Evolutionary conservation across 805 yeast species (phyloP).

Genomic region (Lipomyces orientalis): DNA sequence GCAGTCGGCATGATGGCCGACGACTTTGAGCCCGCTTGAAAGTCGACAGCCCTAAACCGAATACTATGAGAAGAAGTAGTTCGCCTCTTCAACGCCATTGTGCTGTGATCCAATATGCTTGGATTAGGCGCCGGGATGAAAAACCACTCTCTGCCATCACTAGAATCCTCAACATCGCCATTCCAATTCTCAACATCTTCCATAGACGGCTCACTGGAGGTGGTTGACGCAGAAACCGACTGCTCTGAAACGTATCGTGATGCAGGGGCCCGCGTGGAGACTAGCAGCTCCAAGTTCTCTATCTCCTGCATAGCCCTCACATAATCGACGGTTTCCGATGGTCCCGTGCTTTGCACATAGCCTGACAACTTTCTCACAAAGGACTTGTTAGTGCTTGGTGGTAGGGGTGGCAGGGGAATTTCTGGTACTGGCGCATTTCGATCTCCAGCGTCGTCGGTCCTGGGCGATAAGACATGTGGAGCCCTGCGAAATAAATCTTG

Average conservation of each 20-base stretch:
- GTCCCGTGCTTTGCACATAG: neutral
- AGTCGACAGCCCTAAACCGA: neutral
- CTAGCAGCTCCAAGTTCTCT: neutral
- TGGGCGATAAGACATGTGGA: neutral
- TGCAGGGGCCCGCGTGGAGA: constrained; percentile 3
- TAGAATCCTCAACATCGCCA: neutral
- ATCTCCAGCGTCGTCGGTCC: neutral
- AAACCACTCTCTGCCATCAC: neutral
- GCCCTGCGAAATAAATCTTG: neutral
- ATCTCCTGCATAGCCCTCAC: neutral
- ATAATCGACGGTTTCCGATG: neutral
- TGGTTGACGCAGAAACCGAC: neutral
- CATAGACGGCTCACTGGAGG: neutral
- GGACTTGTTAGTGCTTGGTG: neutral
- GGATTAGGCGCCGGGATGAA: constrained; percentile 1
- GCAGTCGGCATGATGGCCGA: neutral
- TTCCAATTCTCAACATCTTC: neutral
- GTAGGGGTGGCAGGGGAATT: neutral
- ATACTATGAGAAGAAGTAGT: neutral
- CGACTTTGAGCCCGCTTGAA: neutral
- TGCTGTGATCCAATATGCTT: neutral
- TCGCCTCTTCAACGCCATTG: neutral
- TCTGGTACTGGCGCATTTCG: neutral
- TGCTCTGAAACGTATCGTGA: neutral
- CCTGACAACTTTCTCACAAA: neutral